phyloP scores from a whole-genome alignment of 1,284 basidiomycete species.

The Cutaneotrichosporon curvatum region DNA sequence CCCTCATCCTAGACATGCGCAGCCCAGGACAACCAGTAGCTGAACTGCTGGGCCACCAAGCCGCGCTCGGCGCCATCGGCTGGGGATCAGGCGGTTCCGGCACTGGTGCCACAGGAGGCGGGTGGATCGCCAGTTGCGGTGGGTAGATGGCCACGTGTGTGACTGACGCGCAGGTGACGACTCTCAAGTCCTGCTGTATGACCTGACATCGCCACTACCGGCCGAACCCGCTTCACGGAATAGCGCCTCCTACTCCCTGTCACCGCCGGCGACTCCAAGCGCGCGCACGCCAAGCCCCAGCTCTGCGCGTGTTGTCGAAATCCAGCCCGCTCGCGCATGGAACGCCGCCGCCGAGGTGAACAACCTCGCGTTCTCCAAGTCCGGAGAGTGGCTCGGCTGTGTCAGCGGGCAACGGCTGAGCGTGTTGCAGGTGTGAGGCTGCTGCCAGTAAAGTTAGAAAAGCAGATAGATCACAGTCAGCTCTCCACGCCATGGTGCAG shows the following conservation, averaged over 20 bases:
- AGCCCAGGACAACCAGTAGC: conserved; percentile 88
- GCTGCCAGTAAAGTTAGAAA: too few relatives aligned
- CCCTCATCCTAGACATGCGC: conserved; percentile 89
- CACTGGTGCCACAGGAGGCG: conserved; percentile 54
- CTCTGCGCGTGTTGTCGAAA: conserved; percentile 40
- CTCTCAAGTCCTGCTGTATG: conserved; percentile 83
- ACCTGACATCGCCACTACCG: conserved; percentile 52
- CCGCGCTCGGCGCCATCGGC: conserved; percentile 67
- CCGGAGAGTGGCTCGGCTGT: conserved; percentile 83
- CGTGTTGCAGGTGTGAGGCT: conserved; percentile 53
- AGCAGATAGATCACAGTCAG: too few relatives aligned
- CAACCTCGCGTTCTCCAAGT: conserved; percentile 65
- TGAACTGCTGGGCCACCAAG: conserved; percentile 70
- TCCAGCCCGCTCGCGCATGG: conserved; percentile 76
- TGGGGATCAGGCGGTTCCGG: conserved; percentile 60
- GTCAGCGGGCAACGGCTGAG: conserved; percentile 76
- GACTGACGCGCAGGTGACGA: conserved; percentile 63
- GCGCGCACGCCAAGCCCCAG: conserved; percentile 54
- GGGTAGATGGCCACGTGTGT: conserved; percentile 20
- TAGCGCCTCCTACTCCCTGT: conserved; percentile 13
- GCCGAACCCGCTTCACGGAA: conserved; percentile 9
- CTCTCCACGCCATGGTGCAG: too few relatives aligned
- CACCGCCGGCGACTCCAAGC: conserved; percentile 51
- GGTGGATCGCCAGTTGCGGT: conserved; percentile 78
- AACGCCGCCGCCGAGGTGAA: conserved; percentile 71